Evolutionary conservation across 768 basidiomycete species (phyloP), one percentile per base, ranked within the genome.

Genomic region (Trametes villosa): DNA sequence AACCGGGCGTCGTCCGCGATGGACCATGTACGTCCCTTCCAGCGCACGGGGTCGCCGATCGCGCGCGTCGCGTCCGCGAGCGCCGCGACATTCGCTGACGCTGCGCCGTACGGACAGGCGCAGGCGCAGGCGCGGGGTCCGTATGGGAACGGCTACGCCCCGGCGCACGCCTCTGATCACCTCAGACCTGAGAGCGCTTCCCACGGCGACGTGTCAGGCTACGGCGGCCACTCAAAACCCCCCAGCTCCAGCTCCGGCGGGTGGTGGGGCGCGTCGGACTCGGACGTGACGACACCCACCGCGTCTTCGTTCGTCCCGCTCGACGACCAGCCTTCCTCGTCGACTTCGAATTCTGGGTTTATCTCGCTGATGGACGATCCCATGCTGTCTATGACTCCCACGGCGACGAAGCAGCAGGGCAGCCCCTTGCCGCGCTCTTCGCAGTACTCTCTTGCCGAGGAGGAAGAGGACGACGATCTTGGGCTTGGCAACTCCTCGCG

Each of bases 391-490:
- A 72, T 80, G 41, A 71, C 75, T 18, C 74, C 67, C 17, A 72
- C 49, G 12, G 67, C 67, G 33, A 53, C 62, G 1, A 63, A 69
- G 27, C 57, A 48, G 34, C 64, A 27, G 38, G 67, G 34, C 34
- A 29, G 62, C 48, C 44, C 41, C 33, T 20, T 53, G 27, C 59
- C 61, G 29, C 55, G 65, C 27, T 63, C 45, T 47, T 54, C 56
- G 9, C 58, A 64, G 58, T 60, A 61, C 27, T 46, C 65, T 26
- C 56, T 66, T 52, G 72, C 36, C 44, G 44, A 78, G 9, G 85
- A 86, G 9, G 90, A 90, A 1, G 89, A 89, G 13, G 87, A 87
- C 0, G 94, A 96, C 44, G 94, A 97, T 69, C 82, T 99, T 51
- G 97, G 97, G 1, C 81, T 98, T 62, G 94, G 95, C 2, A 99